phyloP scores from a whole-genome alignment of 495 filamentous ascomycete species.

The Rostrohypoxylon terebratum region DNA sequence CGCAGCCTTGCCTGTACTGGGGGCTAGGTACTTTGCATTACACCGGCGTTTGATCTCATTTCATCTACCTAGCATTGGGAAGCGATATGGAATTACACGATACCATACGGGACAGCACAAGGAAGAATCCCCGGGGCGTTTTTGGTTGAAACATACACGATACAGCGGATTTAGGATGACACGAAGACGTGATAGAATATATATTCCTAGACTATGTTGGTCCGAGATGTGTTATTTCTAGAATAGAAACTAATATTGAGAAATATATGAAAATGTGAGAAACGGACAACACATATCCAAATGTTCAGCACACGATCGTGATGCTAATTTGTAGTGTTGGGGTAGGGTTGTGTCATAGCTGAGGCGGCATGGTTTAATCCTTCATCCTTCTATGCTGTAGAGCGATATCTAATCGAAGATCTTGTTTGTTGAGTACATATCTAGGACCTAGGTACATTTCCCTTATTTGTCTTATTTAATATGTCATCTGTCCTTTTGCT shows the following conservation, averaged over 20 bases:
- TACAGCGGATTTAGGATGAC: background rate
- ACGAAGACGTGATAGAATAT: slow-evolving; percentile 7
- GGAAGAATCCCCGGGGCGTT: slow-evolving; percentile 36
- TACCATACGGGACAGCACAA: slow-evolving; percentile 29
- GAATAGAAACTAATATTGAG: background rate
- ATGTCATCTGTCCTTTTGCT: background rate
- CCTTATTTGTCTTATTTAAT: background rate
- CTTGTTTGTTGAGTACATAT: background rate
- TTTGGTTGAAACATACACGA: slow-evolving; percentile 22
- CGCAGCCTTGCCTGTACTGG: background rate
- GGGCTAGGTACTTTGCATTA: slow-evolving; percentile 19
- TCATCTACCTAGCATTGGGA: slow-evolving; percentile 7
- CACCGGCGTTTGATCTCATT: slow-evolving; percentile 19
- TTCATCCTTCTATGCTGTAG: background rate
- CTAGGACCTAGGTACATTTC: background rate
- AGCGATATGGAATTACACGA: slow-evolving; percentile 30
- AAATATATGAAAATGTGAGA: background rate
- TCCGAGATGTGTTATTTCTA: background rate
- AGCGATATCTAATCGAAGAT: background rate
- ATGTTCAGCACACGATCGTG: background rate
- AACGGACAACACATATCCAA: background rate
- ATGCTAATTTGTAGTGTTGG: background rate
- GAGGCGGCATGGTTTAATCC: background rate
- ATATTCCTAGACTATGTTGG: background rate
- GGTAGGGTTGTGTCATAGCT: background rate